Percentiles rank a stretch among this genome's conserved stretches.
These are phyloP conservation scores for Zygosaccharomyces bailii DNA, from an alignment of 805 yeast species.

Conservation along the genomic window DNA sequence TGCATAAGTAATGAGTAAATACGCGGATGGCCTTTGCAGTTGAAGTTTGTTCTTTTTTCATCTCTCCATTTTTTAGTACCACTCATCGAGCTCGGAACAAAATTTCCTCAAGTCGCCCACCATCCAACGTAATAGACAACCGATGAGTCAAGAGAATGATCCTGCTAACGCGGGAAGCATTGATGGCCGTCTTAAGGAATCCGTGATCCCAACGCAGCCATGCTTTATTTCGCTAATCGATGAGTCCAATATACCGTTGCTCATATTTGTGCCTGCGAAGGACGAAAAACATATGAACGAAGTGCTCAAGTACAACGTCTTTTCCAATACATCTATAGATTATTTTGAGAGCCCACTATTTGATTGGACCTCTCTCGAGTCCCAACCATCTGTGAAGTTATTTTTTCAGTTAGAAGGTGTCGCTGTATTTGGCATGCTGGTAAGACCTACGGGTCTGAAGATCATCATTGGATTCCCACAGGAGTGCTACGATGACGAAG, in stretches of 20 bases:
- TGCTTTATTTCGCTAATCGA: constrained; percentile 29
- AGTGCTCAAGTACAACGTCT: constrained; percentile 31
- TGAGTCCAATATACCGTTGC: constrained; percentile 26
- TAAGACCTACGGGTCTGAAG: constrained; percentile 32
- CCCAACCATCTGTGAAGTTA: constrained; percentile 18
- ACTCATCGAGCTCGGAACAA: not conserved
- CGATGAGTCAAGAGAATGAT: not conserved
- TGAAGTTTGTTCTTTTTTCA: too few relatives aligned
- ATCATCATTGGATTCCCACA: constrained; percentile 29
- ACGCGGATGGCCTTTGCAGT: too few relatives aligned
- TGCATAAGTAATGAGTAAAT: not conserved
- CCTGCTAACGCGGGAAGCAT: not conserved
- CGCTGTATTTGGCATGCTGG: constrained; percentile 30
- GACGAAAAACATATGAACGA: constrained; percentile 21
- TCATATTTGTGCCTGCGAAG: constrained; percentile 24
- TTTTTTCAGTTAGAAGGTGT: constrained; percentile 32
- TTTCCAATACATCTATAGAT: constrained; percentile 34
- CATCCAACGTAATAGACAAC: not conserved
- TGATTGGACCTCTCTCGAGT: constrained; percentile 23
- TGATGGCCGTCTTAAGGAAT: not conserved
- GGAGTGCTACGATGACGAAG: constrained; percentile 12
- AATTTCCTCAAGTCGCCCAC: too few relatives aligned
- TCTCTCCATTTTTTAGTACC: not conserved
- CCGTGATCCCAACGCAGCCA: constrained; percentile 12
- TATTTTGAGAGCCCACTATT: constrained; percentile 32